Evolutionary conservation across 2,329 filamentous ascomycete species (phyloP).

Genomic region (Cladosporium phlei): DNA sequence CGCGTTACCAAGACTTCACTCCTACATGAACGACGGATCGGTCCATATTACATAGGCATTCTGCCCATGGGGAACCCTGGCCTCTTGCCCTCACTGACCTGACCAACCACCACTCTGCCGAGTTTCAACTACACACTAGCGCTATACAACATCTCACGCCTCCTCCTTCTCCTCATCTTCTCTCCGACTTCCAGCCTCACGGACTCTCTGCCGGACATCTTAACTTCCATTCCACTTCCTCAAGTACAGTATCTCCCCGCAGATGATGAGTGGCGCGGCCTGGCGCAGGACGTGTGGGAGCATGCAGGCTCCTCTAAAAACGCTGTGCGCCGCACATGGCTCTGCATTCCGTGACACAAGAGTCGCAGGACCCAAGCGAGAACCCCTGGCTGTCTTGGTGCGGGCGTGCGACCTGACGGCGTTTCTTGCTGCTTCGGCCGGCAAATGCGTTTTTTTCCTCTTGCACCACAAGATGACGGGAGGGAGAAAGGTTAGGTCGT

Average conservation of each 20-base stretch:
- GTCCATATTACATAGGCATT: too few relatives aligned
- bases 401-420: slow-evolving; percentile 9
- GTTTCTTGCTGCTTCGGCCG: slow-evolving; percentile 1
- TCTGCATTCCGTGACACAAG: slow-evolving; percentile 8
- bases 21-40: too few relatives aligned
- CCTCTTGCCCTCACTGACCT: not conserved
- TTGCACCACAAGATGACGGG: not conserved
- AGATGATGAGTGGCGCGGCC: slow-evolving; percentile 1
- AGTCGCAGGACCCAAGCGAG: slow-evolving; percentile 6
- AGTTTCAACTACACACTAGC: not conserved
- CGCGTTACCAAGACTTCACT: too few relatives aligned
- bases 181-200: not conserved
- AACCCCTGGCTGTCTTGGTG: slow-evolving; percentile 7
- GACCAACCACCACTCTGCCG: not conserved
- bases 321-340: slow-evolving; percentile 11
- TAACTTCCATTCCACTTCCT: too few relatives aligned
- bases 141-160: not conserved
- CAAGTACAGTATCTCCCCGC: slow-evolving; percentile 4
- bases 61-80: slow-evolving; percentile 8
- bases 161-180: not conserved
- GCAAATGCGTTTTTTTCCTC: slow-evolving; percentile 6
- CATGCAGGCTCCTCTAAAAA: not conserved
- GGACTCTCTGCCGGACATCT: slow-evolving; percentile 5
- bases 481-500: not conserved
- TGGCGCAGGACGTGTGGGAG: slow-evolving; percentile 3